These are phyloP conservation scores for Magnaporthiopsis poae DNA, from an alignment of 2,329 filamentous ascomycete species.

Conservation along the genomic window DNA sequence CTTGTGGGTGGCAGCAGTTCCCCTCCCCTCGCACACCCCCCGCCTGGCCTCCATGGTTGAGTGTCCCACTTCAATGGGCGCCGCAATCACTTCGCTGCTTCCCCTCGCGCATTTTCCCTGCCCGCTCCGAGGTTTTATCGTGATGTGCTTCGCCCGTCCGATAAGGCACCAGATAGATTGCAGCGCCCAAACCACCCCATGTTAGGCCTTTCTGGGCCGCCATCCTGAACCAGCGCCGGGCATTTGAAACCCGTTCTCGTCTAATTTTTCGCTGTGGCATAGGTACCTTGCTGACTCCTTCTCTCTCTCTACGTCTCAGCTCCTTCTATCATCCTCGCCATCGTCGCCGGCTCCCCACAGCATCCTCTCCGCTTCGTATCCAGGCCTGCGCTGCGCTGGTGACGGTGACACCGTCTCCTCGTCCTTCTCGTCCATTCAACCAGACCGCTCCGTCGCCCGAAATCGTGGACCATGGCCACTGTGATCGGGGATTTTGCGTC, in stretches of 20 bases:
- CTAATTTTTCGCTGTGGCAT: background rate
- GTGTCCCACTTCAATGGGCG: background rate
- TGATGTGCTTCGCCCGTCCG: constrained; percentile 4
- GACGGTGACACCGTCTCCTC: too few species aligned
- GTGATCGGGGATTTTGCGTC: constrained; percentile 63
- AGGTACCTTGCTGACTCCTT: background rate
- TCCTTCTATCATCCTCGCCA: constrained; percentile 9
- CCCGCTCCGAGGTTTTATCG: constrained; percentile 14
- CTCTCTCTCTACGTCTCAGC: background rate
- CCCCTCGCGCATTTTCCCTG: constrained; percentile 1
- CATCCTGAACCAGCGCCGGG: background rate
- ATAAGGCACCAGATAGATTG: constrained; percentile 9
- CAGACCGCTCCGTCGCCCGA: constrained; percentile 11
- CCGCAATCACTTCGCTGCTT: background rate
- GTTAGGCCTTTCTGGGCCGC: background rate
- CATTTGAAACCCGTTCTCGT: background rate
- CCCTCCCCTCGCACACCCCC: background rate
- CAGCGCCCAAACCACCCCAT: background rate
- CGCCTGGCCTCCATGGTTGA: too few species aligned
- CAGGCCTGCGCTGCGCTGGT: too few species aligned
- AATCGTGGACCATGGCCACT: constrained; percentile 47
- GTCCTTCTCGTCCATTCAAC: background rate
- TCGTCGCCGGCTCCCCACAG: constrained; percentile 11
- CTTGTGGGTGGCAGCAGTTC: background rate
- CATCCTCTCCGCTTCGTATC: too few species aligned